These are phyloP conservation scores for Cladophialophora bantiana DNA, from an alignment of 2,329 filamentous ascomycete species.

Conservation along the genomic window DNA sequence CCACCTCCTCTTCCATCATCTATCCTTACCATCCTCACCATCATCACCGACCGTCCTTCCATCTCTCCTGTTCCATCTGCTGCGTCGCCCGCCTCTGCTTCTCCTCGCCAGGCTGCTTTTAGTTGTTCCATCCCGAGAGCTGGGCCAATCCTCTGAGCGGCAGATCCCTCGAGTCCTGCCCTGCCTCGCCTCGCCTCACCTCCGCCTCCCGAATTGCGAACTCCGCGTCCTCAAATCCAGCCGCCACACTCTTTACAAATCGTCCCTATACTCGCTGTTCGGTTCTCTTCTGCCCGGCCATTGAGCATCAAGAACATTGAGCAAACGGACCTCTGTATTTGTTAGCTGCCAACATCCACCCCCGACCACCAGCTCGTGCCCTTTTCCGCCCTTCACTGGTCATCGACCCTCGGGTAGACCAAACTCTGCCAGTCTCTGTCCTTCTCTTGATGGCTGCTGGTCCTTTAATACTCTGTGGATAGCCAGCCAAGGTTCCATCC, in stretches of 20 bases:
- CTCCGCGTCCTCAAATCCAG: slow-evolving; percentile 31
- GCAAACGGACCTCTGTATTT: not conserved
- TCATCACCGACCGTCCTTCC: not conserved
- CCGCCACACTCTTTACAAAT: slow-evolving; percentile 33
- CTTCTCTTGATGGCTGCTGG: slow-evolving; percentile 28
- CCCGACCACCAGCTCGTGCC: not conserved
- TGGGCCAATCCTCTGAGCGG: slow-evolving; percentile 10
- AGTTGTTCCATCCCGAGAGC: slow-evolving; percentile 1
- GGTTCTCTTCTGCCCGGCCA: not conserved
- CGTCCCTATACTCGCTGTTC: slow-evolving; percentile 8
- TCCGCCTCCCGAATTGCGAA: slow-evolving; percentile 31
- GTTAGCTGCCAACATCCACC: slow-evolving; percentile 4
- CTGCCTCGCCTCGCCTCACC: slow-evolving; percentile 28
- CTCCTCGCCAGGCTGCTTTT: slow-evolving; percentile 14
- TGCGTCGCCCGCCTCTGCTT: slow-evolving; percentile 10
- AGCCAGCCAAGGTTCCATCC: slow-evolving; percentile 7
- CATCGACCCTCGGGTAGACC: not conserved
- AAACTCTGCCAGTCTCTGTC: not conserved
- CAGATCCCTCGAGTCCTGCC: slow-evolving; percentile 20
- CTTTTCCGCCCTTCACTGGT: not conserved
- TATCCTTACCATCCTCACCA: slow-evolving; percentile 10
- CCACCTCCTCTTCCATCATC: slow-evolving; percentile 15
- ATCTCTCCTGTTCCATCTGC: slow-evolving; percentile 19
- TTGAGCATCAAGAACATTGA: not conserved
- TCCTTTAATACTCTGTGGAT: slow-evolving; percentile 7